Conservation (phyloP, 306 rosid genomes). For the Begonia masoniana region DNA sequence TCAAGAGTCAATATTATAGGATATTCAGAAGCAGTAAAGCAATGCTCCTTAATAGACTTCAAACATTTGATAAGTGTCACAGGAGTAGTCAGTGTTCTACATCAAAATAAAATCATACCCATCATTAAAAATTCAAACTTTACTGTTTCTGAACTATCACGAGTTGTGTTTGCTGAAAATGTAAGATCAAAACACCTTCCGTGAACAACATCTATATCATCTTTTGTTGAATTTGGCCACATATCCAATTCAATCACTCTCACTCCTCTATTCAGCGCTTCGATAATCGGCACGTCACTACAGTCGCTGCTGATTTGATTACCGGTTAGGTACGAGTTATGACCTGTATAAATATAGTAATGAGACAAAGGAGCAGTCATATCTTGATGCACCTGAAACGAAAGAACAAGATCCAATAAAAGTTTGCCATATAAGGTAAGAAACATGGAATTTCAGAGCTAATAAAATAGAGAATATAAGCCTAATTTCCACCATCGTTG, state of each 20-base stretch:
- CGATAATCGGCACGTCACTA: constrained; percentile 71
- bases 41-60: constrained; percentile 68
- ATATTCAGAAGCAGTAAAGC: constrained; percentile 71
- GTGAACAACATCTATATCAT: constrained; percentile 81
- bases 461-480: no score
- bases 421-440: neutral
- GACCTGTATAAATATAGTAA: constrained; percentile 87
- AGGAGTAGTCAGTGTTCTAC: constrained; percentile 88
- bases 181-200: constrained; percentile 44
- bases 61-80: constrained; percentile 84
- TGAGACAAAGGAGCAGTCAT: constrained; percentile 88
- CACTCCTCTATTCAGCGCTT: constrained; percentile 73
- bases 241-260: constrained; percentile 90
- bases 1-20: constrained; percentile 91
- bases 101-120: constrained; percentile 4
- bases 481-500: no score
- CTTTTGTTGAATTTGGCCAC: constrained; percentile 87
- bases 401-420: constrained; percentile 1
- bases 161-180: neutral
- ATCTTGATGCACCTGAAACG: constrained; percentile 67
- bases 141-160: neutral
- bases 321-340: constrained; percentile 89
- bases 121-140: neutral
- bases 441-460: neutral
- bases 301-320: constrained; percentile 97